Evolutionary conservation across 2,329 filamentous ascomycete genomes (phyloP).

Genomic region (Scedosporium dehoogii): DNA sequence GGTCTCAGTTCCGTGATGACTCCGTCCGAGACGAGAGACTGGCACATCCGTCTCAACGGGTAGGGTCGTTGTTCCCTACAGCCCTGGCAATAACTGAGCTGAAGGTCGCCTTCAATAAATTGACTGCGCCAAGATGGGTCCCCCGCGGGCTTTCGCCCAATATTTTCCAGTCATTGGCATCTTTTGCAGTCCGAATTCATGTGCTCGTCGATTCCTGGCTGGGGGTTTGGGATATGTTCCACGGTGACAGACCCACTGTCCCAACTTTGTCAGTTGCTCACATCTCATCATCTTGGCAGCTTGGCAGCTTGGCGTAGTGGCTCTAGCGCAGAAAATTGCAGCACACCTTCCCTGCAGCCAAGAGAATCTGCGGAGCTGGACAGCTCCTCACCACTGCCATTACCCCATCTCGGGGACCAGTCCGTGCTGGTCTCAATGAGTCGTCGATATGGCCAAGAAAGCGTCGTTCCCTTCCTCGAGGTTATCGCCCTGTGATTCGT

Average conservation of each 20-base stretch:
- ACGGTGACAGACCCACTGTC: neutral
- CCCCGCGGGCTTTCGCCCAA: neutral
- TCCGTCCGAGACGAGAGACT: too few species aligned
- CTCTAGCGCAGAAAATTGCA: neutral
- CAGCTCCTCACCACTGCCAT: neutral
- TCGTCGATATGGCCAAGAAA: neutral
- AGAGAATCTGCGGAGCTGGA: neutral
- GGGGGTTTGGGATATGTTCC: neutral
- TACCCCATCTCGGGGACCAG: neutral
- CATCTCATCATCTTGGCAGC: neutral
- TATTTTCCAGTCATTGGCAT: neutral
- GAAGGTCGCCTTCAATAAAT: neutral
- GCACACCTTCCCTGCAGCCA: neutral
- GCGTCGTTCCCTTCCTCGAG: neutral
- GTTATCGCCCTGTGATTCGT: neutral
- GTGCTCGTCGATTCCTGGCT: neutral
- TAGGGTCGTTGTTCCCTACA: too few species aligned
- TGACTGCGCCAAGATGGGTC: neutral
- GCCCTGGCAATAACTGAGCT: too few species aligned
- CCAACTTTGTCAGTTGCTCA: neutral
- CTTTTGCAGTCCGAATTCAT: neutral
- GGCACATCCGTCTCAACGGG: too few species aligned
- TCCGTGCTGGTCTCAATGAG: neutral
- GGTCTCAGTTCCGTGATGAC: too few species aligned
- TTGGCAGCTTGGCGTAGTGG: conserved; percentile 1